phyloP scores from a whole-genome alignment of 345 rosid species.

The Gossypium turneri region DNA sequence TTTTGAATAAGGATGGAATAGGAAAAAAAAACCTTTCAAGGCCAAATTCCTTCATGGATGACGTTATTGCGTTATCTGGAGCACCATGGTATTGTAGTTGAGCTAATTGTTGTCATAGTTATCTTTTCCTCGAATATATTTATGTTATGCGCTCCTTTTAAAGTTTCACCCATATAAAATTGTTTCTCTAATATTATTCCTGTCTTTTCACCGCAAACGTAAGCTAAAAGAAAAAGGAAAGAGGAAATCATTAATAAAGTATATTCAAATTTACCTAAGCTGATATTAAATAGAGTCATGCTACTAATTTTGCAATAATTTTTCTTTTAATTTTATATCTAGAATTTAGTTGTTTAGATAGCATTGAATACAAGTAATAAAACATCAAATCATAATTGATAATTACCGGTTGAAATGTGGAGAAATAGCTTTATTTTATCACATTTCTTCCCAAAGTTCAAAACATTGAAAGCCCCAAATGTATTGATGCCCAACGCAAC shows the following conservation, averaged over 20 bases:
- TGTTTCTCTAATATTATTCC: constrained; percentile 17
- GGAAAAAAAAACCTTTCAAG: constrained; percentile 1
- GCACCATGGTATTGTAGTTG: constrained; percentile 23
- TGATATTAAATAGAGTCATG: no score
- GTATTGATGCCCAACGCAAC: constrained; percentile 52
- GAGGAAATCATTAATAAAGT: no score
- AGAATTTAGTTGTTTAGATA: no score
- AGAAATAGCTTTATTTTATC: constrained; percentile 36
- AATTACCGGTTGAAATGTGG: constrained; percentile 20
- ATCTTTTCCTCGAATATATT: constrained; percentile 34
- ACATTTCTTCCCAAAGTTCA: constrained; percentile 54
- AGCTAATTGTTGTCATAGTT: constrained; percentile 24
- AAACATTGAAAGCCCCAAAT: constrained; percentile 46
- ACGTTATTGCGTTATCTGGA: constrained; percentile 23
- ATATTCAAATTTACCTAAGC: no score
- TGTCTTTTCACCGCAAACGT: constrained; percentile 50
- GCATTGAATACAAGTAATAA: no score
- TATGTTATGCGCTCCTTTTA: constrained; percentile 27
- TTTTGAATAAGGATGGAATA: no score
- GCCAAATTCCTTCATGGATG: constrained; percentile 50
- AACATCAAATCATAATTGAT: not conserved
- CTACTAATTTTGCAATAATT: no score
- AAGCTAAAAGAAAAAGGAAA: constrained; percentile 28
- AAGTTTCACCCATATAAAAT: constrained; percentile 36
- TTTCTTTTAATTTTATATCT: no score